Base-by-base conservation (phyloP, 257 asterid species). In the Solanum bulbocastanum region DNA sequence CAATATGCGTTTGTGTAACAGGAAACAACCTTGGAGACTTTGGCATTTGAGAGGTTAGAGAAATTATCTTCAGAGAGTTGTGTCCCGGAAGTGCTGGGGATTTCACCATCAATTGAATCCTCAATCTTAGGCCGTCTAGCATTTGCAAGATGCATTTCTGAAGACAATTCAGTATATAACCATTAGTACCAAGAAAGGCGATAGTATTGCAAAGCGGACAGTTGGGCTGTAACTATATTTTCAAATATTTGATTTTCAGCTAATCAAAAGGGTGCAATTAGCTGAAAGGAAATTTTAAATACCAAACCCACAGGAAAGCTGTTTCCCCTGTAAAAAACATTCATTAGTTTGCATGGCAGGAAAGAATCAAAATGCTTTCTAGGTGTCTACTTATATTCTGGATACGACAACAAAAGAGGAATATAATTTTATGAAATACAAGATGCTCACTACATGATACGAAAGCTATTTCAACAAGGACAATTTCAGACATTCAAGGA, bases 131-230 rank as follows among this genome's bases (percentile, higher is more conserved):
- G 76, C 91, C 96, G 94, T 91, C 94, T 91, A 86, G 94, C 95
- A 93, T 95, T 93, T 81, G 96, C 95, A 84, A 97, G 95, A 89
- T 93, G 96, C 94, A 94, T 93, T 92, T 97, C 99, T 96, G 92
- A 87, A 89, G 83, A 83, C 83, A 87, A 83, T 58, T 85, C 83
- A 82, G 88, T 89, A 86, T 83, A 82, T 81, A 20, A 87, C 83
- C 87, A 86, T 82, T 65, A 84, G 87, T 32, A 37, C 14, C 18
- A 82, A 32, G 69, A 46, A 82, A 49, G 86, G 86, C n/a, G 20
- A 82, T 18, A 18, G 49, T 27, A 46, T 30, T 16, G 85, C 68
- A 81, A 79, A 46, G 69, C 6, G 14, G 68, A 46, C 42, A 25
- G 40, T 79, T 44, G 85, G 30, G 85, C 30, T 10, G 85, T 46